Evolutionary conservation across 805 yeast species (phyloP), one percentile per base, ranked within the genome.

Genomic region (Metschnikowia borealis): DNA sequence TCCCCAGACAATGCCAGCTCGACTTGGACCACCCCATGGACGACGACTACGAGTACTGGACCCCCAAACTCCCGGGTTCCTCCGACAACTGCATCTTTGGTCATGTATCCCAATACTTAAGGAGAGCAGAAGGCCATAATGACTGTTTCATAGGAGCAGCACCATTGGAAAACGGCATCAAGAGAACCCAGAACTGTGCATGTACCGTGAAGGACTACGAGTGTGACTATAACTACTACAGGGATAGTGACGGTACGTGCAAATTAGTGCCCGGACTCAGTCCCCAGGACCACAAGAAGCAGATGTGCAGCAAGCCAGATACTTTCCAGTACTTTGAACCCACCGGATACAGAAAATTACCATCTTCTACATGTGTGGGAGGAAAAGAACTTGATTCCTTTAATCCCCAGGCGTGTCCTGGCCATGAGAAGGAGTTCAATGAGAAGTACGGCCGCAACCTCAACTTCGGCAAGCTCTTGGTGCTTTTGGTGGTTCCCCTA

Each of bases 131-230:
- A 13, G 81, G 81, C 21, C 77, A 74, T 43, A 54, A 69, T 15
- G 80, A 83, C 54, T 92, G 96, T 68, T 87, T 83, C 61, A 84
- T 89, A 54, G 85, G 85, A 13, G 80, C 80, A 48, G 81, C 83
- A 3, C 78, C 78, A 10, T 72, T 87, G 38, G 64, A 70, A 26
- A 71, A 79, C 29, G 90, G 87, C 1, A 79, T 74, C 61, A 77
- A 75, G 55, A 72, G 78, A 11, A 64, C 78, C 10, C 73, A 81
- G 52, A 84, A 87, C 64, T 94, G 99, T 70, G 64, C 85, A 1
- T 94, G 99, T 71, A 77, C 94, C 0, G 79, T 96, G 66, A 78
- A 79, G 47, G 99, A 92, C 59, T 94, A 73, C 62, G 99, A 94
- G 67, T 94, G 99, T 77, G 99, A 94, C 66, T 89, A 83, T 72